phyloP scores from a whole-genome alignment of 1,284 basidiomycete species.

The Hortiboletus rubellus region DNA sequence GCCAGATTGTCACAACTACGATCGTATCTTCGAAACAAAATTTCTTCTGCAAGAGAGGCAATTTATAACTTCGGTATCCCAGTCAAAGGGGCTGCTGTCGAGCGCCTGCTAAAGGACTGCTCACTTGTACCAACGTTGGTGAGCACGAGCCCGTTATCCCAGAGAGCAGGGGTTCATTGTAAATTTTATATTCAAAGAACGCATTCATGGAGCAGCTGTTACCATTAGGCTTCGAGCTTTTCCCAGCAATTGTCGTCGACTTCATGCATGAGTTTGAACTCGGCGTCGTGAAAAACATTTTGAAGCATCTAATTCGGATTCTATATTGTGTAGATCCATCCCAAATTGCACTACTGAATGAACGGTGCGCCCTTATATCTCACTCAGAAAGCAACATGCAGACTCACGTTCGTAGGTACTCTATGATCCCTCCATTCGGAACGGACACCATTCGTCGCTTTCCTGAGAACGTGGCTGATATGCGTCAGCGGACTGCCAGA shows the following conservation, averaged over 20 bases:
- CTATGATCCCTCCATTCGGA: neutral
- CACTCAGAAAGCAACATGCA: neutral
- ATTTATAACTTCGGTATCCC: constrained; percentile 24
- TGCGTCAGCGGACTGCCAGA: neutral
- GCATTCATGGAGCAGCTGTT: neutral
- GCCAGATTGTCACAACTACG: constrained; percentile 10
- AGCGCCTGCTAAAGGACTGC: constrained; percentile 1
- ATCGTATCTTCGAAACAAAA: constrained; percentile 13
- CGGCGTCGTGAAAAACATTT: neutral
- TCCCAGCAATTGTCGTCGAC: neutral
- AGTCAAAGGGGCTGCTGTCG: constrained; percentile 12
- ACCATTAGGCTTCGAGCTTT: neutral
- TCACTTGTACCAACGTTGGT: constrained; percentile 12
- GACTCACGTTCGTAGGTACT: neutral
- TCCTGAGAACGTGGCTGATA: neutral
- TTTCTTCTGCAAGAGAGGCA: constrained; percentile 2
- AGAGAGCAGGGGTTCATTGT: neutral
- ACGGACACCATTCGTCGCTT: neutral
- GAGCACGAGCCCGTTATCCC: neutral
- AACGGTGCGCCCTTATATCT: neutral
- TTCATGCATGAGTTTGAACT: neutral
- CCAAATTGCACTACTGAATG: neutral
- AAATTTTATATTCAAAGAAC: neutral
- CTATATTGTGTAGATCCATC: neutral
- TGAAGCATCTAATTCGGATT: neutral